These are phyloP conservation scores for Tritrichomonas musculus DNA, from an alignment of 208 protist species.

Conservation along the genomic window DNA sequence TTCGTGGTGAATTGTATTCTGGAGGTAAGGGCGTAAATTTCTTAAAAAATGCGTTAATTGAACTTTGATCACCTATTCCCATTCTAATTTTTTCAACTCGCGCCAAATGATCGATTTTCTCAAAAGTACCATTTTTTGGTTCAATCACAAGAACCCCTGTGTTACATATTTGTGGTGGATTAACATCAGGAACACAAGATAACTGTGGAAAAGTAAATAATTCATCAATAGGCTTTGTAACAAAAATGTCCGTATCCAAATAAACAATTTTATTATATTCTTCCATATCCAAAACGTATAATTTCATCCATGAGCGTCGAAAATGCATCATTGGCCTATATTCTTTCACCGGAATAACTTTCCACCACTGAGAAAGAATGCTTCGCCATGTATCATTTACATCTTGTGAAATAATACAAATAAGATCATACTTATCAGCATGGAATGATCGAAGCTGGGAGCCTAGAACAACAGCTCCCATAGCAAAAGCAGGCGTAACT, in stretches of 20 bases:
- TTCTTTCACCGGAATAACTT: neutral
- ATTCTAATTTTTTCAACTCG: too few species aligned
- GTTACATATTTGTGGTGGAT: neutral
- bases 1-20: neutral
- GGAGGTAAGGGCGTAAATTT: neutral
- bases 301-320: neutral
- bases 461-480: neutral
- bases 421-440: neutral
- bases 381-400: neutral
- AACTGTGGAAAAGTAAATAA: neutral
- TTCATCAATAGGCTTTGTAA: neutral
- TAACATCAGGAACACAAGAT: neutral
- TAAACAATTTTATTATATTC: slow-evolving; percentile 23
- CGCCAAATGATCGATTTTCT: neutral
- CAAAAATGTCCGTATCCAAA: neutral
- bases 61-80: neutral
- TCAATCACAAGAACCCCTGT: neutral
- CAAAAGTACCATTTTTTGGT: neutral
- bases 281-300: neutral
- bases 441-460: neutral
- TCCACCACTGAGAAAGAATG: neutral
- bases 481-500: neutral
- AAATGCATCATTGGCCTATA: neutral
- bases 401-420: neutral
- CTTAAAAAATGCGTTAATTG: neutral